phyloP scores from a whole-genome alignment of 805 yeast genomes.

The Starmerella apis region DNA sequence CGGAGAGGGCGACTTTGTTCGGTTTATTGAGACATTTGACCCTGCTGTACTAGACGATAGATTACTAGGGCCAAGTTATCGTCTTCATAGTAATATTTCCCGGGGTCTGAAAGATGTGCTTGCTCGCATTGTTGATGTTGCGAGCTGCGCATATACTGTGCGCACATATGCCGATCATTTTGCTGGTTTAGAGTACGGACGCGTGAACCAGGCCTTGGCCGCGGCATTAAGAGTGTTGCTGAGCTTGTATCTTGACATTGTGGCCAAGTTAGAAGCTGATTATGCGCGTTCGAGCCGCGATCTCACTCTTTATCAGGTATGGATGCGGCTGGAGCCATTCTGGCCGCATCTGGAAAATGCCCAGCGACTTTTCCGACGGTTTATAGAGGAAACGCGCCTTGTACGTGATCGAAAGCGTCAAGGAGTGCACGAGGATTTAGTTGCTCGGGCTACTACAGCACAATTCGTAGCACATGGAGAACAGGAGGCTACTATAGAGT shows the following conservation, averaged over 20 bases:
- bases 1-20: slow-evolving; percentile 63
- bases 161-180: slow-evolving; percentile 51
- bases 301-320: slow-evolving; percentile 27
- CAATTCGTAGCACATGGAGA: slow-evolving; percentile 36
- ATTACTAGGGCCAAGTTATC: slow-evolving; percentile 63
- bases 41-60: slow-evolving; percentile 37
- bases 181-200: slow-evolving; percentile 49
- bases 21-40: slow-evolving; percentile 54
- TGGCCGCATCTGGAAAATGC: slow-evolving; percentile 27
- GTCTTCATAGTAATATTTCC: slow-evolving; percentile 61
- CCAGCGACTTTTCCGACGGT: slow-evolving; percentile 3
- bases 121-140: slow-evolving; percentile 48
- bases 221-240: slow-evolving; percentile 41
- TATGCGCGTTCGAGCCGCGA: slow-evolving; percentile 32
- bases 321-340: slow-evolving; percentile 11
- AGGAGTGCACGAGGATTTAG: slow-evolving; percentile 4
- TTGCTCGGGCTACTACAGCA: slow-evolving; percentile 12
- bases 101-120: slow-evolving; percentile 62
- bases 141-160: slow-evolving; percentile 53
- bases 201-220: slow-evolving; percentile 64
- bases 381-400: slow-evolving; percentile 11
- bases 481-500: slow-evolving; percentile 30
- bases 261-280: slow-evolving; percentile 30
- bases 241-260: slow-evolving; percentile 30
- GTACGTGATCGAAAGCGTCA: slow-evolving; percentile 14